Evolutionary conservation across 148 eudicot genomes (phyloP).

Genomic region (Linanthus parryae): DNA sequence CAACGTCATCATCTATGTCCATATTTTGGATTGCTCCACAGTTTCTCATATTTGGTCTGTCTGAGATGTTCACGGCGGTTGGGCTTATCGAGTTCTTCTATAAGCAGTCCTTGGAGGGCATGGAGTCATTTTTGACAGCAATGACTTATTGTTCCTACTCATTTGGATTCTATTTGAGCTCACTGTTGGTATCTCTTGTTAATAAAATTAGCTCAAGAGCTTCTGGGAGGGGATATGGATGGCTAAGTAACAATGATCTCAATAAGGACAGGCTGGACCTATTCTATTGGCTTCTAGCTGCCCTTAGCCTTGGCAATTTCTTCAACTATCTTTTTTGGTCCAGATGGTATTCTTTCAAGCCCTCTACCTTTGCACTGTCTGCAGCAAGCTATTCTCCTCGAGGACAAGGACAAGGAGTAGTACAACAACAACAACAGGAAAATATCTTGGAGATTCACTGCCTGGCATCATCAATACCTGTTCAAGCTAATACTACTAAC

Average conservation of each 20-base stretch:
- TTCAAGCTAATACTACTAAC: no score
- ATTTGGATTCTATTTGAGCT: constrained; percentile 86
- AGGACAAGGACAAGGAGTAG: no score
- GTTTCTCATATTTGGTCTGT: constrained; percentile 67
- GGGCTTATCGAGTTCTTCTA: constrained; percentile 93
- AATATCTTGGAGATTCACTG: no score
- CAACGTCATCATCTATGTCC: constrained; percentile 21
- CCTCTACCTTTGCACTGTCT: no score
- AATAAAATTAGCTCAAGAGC: constrained; percentile 42
- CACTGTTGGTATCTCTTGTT: constrained; percentile 60
- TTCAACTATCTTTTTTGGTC: constrained; percentile 80
- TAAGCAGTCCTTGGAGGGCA: constrained; percentile 68
- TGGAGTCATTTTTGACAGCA: constrained; percentile 77
- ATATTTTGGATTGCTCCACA: constrained; percentile 89
- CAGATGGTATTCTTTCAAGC: constrained; percentile 64
- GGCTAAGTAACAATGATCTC: constrained; percentile 77
- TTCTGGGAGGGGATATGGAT: constrained; percentile 39
- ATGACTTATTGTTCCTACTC: constrained; percentile 93
- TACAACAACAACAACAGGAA: no score
- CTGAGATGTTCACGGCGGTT: constrained; percentile 94
- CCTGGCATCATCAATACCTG: no score
- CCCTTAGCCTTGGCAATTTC: constrained; percentile 65
- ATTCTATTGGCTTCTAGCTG: constrained; percentile 84
- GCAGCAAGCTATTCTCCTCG: no score
- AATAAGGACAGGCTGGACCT: constrained; percentile 71